Percentiles rank a stretch among this genome's conserved stretches.
These are phyloP conservation scores for Fraxinus anomala DNA, from an alignment of 257 asterid genomes.

Conservation along the genomic window DNA sequence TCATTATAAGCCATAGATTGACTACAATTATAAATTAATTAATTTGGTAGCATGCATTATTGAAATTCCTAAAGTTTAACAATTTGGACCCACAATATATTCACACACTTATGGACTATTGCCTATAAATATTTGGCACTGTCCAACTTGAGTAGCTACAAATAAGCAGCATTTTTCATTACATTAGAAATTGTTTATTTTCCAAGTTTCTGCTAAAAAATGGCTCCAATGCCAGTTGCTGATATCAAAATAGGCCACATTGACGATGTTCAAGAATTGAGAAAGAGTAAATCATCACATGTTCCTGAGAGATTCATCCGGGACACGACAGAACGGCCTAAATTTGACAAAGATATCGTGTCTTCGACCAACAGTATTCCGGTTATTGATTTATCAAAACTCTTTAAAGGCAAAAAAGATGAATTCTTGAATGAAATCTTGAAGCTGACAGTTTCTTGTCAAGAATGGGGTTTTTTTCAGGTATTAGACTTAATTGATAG, in stretches of 20 bases:
- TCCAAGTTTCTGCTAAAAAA: slow-evolving; percentile 15
- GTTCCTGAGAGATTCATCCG: slow-evolving; percentile 80
- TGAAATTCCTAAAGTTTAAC: slow-evolving; percentile 39
- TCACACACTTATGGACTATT: slow-evolving; percentile 8
- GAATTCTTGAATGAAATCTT: slow-evolving; percentile 55
- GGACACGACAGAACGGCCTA: slow-evolving; percentile 64
- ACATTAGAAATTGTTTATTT: neutral
- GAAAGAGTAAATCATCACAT: slow-evolving; percentile 46
- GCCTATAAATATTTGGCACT: slow-evolving; percentile 56
- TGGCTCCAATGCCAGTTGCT: slow-evolving; percentile 65
- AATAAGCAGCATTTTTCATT: slow-evolving; percentile 23
- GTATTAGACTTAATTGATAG: slow-evolving; percentile 26
- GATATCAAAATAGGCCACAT: slow-evolving; percentile 74
- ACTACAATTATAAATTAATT: neutral
- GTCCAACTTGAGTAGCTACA: slow-evolving; percentile 23
- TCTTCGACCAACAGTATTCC: slow-evolving; percentile 51
- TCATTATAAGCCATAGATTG: neutral
- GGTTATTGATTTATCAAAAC: slow-evolving; percentile 73
- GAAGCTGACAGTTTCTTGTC: slow-evolving; percentile 67
- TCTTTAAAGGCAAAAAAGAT: slow-evolving; percentile 46
- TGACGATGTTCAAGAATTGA: slow-evolving; percentile 92
- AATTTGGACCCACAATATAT: slow-evolving; percentile 29
- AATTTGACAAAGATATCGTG: slow-evolving; percentile 28
- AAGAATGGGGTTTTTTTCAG: slow-evolving; percentile 98
- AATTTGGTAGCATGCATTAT: slow-evolving; percentile 31